Conservation (phyloP, 2,329 filamentous ascomycete species). For the Beauveria bassiana region DNA sequence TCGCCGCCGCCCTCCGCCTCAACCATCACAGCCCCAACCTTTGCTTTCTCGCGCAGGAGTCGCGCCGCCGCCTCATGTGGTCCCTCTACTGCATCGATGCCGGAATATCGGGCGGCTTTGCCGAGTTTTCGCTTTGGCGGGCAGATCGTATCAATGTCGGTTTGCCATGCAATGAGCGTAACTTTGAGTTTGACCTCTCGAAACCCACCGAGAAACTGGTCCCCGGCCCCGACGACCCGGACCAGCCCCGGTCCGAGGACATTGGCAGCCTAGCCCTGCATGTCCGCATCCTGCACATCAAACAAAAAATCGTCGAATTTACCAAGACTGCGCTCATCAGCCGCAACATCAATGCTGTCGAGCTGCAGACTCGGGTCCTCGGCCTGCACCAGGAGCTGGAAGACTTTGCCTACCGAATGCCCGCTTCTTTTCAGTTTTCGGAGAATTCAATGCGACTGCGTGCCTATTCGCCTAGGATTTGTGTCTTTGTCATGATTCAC, state of each 20-base stretch:
- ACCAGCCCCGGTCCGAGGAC: slow-evolving; percentile 37
- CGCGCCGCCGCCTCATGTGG: slow-evolving; percentile 36
- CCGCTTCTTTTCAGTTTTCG: slow-evolving; percentile 49
- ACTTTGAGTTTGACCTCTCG: slow-evolving; percentile 49
- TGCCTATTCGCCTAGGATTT: slow-evolving; percentile 49
- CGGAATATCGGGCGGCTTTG: slow-evolving; percentile 34
- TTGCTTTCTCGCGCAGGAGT: slow-evolving; percentile 34
- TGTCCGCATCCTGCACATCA: slow-evolving; percentile 47
- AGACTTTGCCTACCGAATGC: slow-evolving; percentile 45
- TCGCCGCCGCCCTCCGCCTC: slow-evolving; percentile 34
- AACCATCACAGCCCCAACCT: slow-evolving; percentile 35
- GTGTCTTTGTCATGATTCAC: slow-evolving; percentile 53
- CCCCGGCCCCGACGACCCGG: slow-evolving; percentile 35
- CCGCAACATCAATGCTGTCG: slow-evolving; percentile 34
- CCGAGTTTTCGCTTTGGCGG: slow-evolving; percentile 37
- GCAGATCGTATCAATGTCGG: slow-evolving; percentile 34
- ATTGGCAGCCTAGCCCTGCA: slow-evolving; percentile 49
- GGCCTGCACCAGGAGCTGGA: slow-evolving; percentile 41
- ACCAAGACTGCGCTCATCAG: slow-evolving; percentile 34
- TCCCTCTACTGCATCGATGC: slow-evolving; percentile 36
- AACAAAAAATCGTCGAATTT: slow-evolving; percentile 46
- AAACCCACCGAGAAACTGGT: slow-evolving; percentile 46
- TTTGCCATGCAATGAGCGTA: slow-evolving; percentile 35
- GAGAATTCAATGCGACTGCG: slow-evolving; percentile 48
- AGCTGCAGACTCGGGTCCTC: slow-evolving; percentile 36